Evolutionary conservation across 2,329 filamentous ascomycete species (phyloP), one percentile per base, ranked within the genome.

Genomic region (Aschersonia sp.): DNA sequence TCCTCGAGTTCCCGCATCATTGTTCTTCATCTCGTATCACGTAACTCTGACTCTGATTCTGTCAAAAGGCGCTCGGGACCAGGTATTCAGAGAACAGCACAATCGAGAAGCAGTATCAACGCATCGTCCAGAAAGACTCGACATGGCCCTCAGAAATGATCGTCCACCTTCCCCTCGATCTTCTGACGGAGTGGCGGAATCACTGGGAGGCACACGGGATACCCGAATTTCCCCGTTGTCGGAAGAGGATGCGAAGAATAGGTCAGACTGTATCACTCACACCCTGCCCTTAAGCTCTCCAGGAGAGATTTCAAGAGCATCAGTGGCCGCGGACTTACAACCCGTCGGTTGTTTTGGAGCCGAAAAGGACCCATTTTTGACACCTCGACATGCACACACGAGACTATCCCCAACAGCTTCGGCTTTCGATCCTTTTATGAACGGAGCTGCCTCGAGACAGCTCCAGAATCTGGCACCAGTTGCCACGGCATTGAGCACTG

Each of bases 351-450:
- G 52, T 9, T 51, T 56, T 5, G 53, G 57, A 5, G 56, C 55
- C 2, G 70, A 72, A 46, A 71, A 67, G 48, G 76, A 82, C 50
- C 78, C 78, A 0, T 82, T 81, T 51, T 58, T 75, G 35, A 73
- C 70, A 2, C 58, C 55, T 10, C 47, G 50, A 6, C 51, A 56
- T 63, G 67, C 54, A 31, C 55, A 45, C 50, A 61, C 57, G 5
- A 74, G 77, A 53, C 64, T 86, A 29, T 85, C 81, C 4, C 78
- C 82, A 1, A 82, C 75, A 5, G 80, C 81, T 1, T 76, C 74
- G 1, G 59, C 71, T 1, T 85, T 85, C 54, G 75, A 71, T 12
- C 82, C 82, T 1, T 56, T 57, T 35, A 40, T 48, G 4, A 48
- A 55, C 4, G 44, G 46, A 2, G 51, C 51, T 1, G 50, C 54